A percentile compares a stretch with the other conserved stretches of the same genome.
Evolutionary conservation across 352 stramenopile species (phyloP).

Genomic region (Globisporangium recalcitrans): DNA sequence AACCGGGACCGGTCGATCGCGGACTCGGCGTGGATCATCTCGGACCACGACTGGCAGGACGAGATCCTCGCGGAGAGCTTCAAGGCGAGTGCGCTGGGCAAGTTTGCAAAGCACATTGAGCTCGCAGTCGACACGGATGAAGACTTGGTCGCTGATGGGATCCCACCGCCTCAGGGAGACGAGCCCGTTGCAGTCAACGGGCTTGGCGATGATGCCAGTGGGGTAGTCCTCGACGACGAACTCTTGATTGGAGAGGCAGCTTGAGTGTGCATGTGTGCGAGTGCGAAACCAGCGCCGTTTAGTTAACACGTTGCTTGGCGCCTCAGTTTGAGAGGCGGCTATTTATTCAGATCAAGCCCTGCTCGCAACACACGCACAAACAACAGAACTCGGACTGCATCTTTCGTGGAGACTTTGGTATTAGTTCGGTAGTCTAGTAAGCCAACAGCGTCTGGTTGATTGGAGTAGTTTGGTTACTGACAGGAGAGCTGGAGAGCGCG

Average conservation of each 20-base stretch:
- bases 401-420: background rate
- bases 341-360: background rate
- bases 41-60: background rate
- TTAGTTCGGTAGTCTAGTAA: background rate
- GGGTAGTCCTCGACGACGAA: background rate
- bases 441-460: no score
- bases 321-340: background rate
- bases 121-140: conserved; percentile 1
- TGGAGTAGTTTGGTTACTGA: conserved; percentile 15
- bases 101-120: background rate
- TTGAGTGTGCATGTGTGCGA: no score
- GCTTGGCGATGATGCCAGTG: no score
- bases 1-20: background rate
- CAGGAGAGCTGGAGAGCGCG: conserved; percentile 42
- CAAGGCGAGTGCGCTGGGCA: background rate
- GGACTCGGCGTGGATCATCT: background rate
- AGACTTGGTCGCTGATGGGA: background rate
- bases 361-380: no score
- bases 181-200: no score
- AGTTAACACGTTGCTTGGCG: background rate
- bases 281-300: background rate
- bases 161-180: background rate
- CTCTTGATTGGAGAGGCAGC: background rate
- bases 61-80: background rate
- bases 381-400: no score